Evolutionary conservation across 805 yeast genomes (phyloP).

Genomic region (Maudiozyma serrabonitensis): DNA sequence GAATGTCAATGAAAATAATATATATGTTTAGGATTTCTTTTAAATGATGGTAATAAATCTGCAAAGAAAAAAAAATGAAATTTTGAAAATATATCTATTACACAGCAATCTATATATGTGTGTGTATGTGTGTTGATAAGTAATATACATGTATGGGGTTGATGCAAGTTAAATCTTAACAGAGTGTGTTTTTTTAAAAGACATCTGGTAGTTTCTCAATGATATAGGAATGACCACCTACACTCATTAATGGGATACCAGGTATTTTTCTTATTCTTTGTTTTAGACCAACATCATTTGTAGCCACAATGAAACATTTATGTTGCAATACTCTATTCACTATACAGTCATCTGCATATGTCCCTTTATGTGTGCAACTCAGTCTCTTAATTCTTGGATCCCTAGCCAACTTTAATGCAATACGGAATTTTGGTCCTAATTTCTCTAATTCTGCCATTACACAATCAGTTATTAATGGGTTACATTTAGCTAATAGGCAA

Average conservation of each 20-base stretch:
- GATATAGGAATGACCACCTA: constrained; percentile 85
- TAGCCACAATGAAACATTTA: constrained; percentile 94
- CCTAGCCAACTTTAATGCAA: constrained; percentile 83
- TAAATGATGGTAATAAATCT: no score
- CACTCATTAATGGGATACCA: constrained; percentile 95
- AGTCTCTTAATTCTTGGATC: constrained; percentile 86
- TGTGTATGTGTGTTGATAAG: background rate
- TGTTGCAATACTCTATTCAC: constrained; percentile 91
- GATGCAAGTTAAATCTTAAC: background rate
- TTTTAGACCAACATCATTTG: constrained; percentile 94
- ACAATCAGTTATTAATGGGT: constrained; percentile 93
- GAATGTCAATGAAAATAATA: no score
- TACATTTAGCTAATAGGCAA: constrained; percentile 84
- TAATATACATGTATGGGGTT: no score
- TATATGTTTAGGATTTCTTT: no score
- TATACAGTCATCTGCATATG: constrained; percentile 96
- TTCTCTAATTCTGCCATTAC: constrained; percentile 97
- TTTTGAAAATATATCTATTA: no score
- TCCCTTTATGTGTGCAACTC: constrained; percentile 87
- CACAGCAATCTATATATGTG: no score
- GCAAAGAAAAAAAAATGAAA: no score
- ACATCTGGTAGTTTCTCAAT: constrained; percentile 94
- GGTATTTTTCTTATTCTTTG: constrained; percentile 93
- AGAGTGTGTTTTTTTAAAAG: constrained; percentile 33
- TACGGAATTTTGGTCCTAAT: constrained; percentile 87